A percentile compares a stretch with the other conserved stretches of the same genome.
These are phyloP conservation scores for Yamadazyma dendronema DNA, from an alignment of 1,139 yeast species.

Conservation along the genomic window DNA sequence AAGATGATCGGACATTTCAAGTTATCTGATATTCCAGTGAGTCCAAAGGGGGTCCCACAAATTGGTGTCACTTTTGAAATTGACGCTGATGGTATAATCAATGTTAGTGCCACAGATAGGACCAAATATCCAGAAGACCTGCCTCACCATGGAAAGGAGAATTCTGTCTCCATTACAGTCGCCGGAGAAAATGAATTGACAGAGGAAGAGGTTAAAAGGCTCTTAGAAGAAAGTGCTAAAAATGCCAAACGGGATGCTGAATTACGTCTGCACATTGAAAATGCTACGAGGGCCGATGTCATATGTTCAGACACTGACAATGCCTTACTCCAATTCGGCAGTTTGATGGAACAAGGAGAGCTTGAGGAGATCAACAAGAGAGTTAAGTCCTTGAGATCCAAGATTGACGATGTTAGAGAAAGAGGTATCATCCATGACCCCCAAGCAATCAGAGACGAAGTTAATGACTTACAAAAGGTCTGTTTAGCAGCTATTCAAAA, in stretches of 20 bases:
- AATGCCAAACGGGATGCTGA: conserved; percentile 44
- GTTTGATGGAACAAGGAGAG: conserved; percentile 38
- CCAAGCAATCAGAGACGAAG: conserved; percentile 36
- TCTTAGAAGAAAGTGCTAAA: conserved; percentile 52
- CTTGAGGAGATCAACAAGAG: conserved; percentile 25
- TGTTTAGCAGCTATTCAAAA: conserved; percentile 52
- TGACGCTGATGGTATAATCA: conserved; percentile 81
- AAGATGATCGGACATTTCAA: conserved; percentile 72
- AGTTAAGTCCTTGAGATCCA: conserved; percentile 36
- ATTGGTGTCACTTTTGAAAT: conserved; percentile 72
- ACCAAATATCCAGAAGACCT: conserved; percentile 46
- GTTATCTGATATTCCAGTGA: conserved; percentile 63
- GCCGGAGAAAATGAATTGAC: conserved; percentile 68
- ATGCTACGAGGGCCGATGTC: conserved; percentile 54
- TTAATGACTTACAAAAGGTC: conserved; percentile 49
- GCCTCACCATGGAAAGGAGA: conserved; percentile 29
- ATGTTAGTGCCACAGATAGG: conserved; percentile 68
- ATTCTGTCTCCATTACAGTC: conserved; percentile 60
- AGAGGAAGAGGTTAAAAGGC: conserved; percentile 56
- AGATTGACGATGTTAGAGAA: conserved; percentile 48
- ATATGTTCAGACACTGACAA: conserved; percentile 56
- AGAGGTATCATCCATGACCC: conserved; percentile 34
- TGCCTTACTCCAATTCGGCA: conserved; percentile 46
- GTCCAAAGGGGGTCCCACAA: conserved; percentile 78
- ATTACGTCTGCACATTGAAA: conserved; percentile 39